Base-by-base conservation (phyloP, 352 stramenopile species). In the Nothophytophthora sp. region DNA sequence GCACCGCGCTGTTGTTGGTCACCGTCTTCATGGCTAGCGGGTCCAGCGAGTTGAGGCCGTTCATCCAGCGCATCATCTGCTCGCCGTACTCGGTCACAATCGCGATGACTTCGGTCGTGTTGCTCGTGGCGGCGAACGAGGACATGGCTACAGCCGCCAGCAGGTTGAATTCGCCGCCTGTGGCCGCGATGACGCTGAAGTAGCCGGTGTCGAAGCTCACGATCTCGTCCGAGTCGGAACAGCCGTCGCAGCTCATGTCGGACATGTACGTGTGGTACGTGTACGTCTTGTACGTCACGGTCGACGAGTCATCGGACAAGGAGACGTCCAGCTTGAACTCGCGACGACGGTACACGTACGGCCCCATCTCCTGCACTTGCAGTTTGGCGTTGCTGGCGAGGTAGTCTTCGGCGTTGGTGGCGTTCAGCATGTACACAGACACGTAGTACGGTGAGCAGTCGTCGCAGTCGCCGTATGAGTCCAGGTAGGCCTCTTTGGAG, bases 31-130 rank as follows among this genome's bases (percentile, higher is more conserved):
- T 86, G 27, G 81, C 81, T 27, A 49, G 54, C 4, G 81, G 59
- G 28, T 92, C 53, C 42, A 89, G 70, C 55, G 81, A 92, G 60
- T 92, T 92, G 60, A 90, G 74, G 0, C 78, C 81, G 53, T 89
- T 90, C 32, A 88, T 60, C 76, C 73, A 90, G 39, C 69, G 66
- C 77, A 90, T 88, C 55, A 90, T 81, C 50, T 81, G 70, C 50
- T 60, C 32, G 25, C 68, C 69, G 69, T 86, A 73, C 36, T 67
- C 36, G 0, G 37, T 25, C 20, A 91, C 49, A 35, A 61, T 70
- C 1, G 44, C 48, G 1, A 46, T 36, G 27, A 79, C 55, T 1
- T 56, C 44, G 8, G 35, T 59, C 23, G 39, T 54, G 18, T 57
- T 72, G 28, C 54, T 22, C 1, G 29, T 35, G 4, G 45, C 25